Conservation (phyloP, 495 filamentous ascomycete genomes). For the Gamarada debralockiae region DNA sequence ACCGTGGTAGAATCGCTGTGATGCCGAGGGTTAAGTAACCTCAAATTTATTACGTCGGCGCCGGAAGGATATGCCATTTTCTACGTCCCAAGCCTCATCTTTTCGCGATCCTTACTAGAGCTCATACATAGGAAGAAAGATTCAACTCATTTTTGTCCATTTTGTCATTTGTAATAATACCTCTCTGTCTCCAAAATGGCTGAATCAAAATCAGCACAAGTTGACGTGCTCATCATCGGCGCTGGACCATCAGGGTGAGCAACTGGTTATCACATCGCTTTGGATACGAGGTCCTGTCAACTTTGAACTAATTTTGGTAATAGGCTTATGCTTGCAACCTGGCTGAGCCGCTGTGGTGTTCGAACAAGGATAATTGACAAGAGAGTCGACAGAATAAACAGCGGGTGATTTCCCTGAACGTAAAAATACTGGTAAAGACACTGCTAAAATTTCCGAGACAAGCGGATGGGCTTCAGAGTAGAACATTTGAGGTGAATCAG, state of each 20-base stretch:
- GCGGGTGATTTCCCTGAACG: neutral
- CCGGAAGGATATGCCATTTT: too few species aligned
- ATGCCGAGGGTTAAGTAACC: too few species aligned
- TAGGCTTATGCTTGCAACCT: neutral
- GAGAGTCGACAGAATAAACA: neutral
- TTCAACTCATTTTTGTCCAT: too few species aligned
- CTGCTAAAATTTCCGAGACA: neutral
- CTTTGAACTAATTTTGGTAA: neutral
- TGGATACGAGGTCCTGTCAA: neutral
- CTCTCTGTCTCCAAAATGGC: too few species aligned
- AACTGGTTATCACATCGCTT: neutral
- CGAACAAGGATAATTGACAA: neutral
- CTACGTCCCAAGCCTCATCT: too few species aligned
- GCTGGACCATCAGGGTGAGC: neutral
- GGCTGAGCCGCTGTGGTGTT: neutral
- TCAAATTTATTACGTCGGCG: too few species aligned
- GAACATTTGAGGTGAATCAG: slow-evolving; percentile 1
- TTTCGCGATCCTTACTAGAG: too few species aligned
- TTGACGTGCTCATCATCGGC: neutral
- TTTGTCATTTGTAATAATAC: too few species aligned
- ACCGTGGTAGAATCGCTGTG: too few species aligned
- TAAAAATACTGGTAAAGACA: neutral
- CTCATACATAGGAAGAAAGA: too few species aligned
- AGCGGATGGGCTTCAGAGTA: slow-evolving; percentile 5
- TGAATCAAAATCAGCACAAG: too few species aligned